Conservation (phyloP, 371 early-diverging fungal genomes). For the Mucor racemosus region DNA sequence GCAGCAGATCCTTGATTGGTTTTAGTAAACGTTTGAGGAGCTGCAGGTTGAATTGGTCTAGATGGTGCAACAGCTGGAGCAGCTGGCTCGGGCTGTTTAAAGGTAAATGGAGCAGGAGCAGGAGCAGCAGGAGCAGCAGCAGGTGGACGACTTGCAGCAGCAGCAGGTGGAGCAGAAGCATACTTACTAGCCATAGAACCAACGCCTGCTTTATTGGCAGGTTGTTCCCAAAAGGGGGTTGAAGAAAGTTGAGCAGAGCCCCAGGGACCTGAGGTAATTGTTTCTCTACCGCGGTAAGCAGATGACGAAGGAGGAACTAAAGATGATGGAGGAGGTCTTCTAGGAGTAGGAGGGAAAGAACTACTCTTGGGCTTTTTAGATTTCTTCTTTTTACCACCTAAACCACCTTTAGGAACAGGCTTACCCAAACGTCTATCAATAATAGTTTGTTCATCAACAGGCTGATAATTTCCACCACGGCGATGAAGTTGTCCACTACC, state of each 20-base stretch:
- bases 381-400: conserved; percentile 27
- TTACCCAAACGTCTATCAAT: conserved; percentile 46
- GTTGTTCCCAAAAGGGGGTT: conserved; percentile 47
- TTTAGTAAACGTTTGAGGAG: not conserved
- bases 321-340: not conserved
- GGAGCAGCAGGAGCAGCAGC: not conserved
- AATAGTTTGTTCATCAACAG: conserved; percentile 50
- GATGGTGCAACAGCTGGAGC: conserved; percentile 2
- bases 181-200: conserved; percentile 26
- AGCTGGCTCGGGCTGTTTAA: conserved; percentile 3
- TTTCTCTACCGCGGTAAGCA: conserved; percentile 6
- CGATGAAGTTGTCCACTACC: conserved; percentile 56
- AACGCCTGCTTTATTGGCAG: conserved; percentile 15
- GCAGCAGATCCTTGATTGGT: conserved; percentile 17
- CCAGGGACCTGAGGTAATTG: conserved; percentile 31
- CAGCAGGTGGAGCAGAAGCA: not conserved
- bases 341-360: conserved; percentile 12
- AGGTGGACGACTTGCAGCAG: not conserved
- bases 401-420: conserved; percentile 27
- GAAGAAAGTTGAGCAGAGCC: conserved; percentile 29
- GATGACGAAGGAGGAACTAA: conserved; percentile 22
- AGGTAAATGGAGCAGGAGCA: not conserved
- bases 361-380: conserved; percentile 10
- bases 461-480: conserved; percentile 47
- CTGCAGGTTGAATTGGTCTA: not conserved